Evolutionary conservation across 441 rosid genomes (phyloP).

Genomic region (Adansonia madagascariensis): DNA sequence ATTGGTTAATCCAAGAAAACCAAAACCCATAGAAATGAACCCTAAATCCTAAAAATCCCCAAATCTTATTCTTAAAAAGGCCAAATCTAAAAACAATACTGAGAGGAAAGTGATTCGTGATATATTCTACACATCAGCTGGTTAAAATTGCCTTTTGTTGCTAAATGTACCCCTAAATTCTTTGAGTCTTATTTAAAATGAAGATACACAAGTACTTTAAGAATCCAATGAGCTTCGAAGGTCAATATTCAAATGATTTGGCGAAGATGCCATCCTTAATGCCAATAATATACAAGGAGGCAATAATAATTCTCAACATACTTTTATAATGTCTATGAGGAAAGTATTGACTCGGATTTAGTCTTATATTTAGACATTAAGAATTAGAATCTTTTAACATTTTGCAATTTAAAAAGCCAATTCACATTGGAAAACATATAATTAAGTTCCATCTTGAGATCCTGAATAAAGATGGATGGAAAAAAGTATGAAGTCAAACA

Average conservation of each 20-base stretch:
- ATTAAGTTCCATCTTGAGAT: constrained; percentile 58
- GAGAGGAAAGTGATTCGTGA: constrained; percentile 41
- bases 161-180: constrained; percentile 84
- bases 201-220: constrained; percentile 68
- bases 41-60: too few species aligned
- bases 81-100: too few species aligned
- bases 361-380: constrained; percentile 50
- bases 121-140: constrained; percentile 72
- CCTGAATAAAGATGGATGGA: constrained; percentile 52
- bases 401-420: constrained; percentile 73
- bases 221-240: constrained; percentile 50
- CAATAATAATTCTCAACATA: constrained; percentile 34
- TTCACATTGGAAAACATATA: constrained; percentile 88
- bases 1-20: too few species aligned
- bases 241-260: constrained; percentile 61
- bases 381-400: constrained; percentile 66
- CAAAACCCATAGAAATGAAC: too few species aligned
- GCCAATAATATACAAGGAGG: constrained; percentile 67
- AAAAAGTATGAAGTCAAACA: constrained; percentile 53
- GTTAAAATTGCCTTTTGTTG: constrained; percentile 74
- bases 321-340: constrained; percentile 54
- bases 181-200: constrained; percentile 71
- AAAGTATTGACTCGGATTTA: constrained; percentile 61
- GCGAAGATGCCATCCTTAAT: constrained; percentile 47
- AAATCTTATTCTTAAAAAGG: too few species aligned